phyloP scores from a whole-genome alignment of 306 rosid species.

The Vachellia pachyceras region DNA sequence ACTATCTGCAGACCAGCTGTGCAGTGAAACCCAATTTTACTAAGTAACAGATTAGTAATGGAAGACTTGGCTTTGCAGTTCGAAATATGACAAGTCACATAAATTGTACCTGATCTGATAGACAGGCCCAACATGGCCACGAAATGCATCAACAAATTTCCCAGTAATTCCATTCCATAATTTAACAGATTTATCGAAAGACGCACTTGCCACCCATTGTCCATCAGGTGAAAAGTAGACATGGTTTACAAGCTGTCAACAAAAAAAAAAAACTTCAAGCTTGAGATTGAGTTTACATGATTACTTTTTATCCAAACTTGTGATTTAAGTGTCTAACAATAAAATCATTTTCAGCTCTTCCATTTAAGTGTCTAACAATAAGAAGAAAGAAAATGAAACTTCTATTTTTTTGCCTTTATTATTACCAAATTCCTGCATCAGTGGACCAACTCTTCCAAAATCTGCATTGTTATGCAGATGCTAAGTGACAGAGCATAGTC shows the following conservation, averaged over 20 bases:
- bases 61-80: conserved; percentile 14
- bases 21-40: conserved; percentile 33
- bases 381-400: background rate
- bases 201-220: conserved; percentile 96
- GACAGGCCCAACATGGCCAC: conserved; percentile 94
- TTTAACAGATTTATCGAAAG: conserved; percentile 94
- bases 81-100: conserved; percentile 11
- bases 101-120: conserved; percentile 80
- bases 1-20: conserved; percentile 99
- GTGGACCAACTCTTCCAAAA: background rate
- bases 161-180: conserved; percentile 91
- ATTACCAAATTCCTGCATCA: conserved; percentile 10
- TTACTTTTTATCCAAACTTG: background rate
- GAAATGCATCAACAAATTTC: conserved; percentile 76
- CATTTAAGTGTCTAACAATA: too few relatives aligned
- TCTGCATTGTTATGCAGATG: background rate
- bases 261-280: conserved; percentile 30
- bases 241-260: conserved; percentile 83
- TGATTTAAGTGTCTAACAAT: background rate
- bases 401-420: background rate
- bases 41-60: conserved; percentile 34
- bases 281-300: conserved; percentile 14
- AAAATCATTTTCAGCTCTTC: conserved; percentile 21
- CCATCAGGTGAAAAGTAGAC: conserved; percentile 98
- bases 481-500: conserved; percentile 27